Evolutionary conservation across 495 filamentous ascomycete species (phyloP), one percentile per base, ranked within the genome.

Genomic region (Mycothermus thermophilus): DNA sequence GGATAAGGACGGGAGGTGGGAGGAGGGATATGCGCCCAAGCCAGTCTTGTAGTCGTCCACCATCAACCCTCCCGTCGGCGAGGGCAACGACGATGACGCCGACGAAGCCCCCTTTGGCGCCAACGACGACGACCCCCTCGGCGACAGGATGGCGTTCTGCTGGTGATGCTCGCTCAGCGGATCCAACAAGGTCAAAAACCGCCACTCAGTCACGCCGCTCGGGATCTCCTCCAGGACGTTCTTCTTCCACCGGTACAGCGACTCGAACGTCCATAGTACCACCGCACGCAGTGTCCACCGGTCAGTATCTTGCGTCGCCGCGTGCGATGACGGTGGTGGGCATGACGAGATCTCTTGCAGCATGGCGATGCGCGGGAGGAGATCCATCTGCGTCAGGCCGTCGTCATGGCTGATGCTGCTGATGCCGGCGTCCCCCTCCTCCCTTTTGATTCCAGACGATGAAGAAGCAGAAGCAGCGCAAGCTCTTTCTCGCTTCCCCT

Each of bases 301-400:
- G 22, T 47, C 26, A 8, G 25, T n/a, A n/a, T 13, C 11, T 40
- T 38, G 16, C 25, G 24, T 9, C 34, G 20, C 4, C 27, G 34
- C 4, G 10, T 27, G 12, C 18, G 21, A 1, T 33, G 37, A 8
- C 57, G 40, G 17, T 34, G 62, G 59, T 6, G 59, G 48, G 3
- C 54, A 50, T 1, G 63, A 67, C 52, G 48, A 67, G 23, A 69
- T 52, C 48, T 69, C 64, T 37, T 68, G 64, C 44, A 64, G 54
- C 63, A 67, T 69, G 42, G 60, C 59, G 9, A 66, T 65, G 45
- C 55, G 49, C 15, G 54, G 47, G 13, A 67, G 42, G 11, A 69
- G 49, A 16, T 66, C 62, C 44, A 62, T 65, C 16, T 60, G 62
- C 9, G 62, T 60, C 22, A 35, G 53, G 21, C 27, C 30, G 3